phyloP scores from a whole-genome alignment of 331 rosid genomes.

The Telfairia occidentalis region DNA sequence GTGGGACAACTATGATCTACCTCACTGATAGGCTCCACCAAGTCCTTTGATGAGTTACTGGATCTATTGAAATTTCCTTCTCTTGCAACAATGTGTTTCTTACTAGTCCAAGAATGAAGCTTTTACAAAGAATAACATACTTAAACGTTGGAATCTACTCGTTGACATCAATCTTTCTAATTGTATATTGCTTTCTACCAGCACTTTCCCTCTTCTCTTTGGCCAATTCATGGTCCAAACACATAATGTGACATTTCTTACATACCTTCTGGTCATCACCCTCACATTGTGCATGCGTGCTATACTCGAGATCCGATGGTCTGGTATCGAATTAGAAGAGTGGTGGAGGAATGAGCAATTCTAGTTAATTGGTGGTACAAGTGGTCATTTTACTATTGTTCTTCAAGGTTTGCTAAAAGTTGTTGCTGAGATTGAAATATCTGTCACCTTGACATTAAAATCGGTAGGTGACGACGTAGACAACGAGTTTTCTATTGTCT shows the following conservation, averaged over 20 bases:
- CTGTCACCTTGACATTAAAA: conserved; percentile 65
- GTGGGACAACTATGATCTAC: conserved; percentile 79
- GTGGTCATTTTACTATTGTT: conserved; percentile 77
- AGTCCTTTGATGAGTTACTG: conserved; percentile 84
- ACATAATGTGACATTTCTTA: conserved; percentile 41
- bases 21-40: conserved; percentile 80
- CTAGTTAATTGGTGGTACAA: conserved; percentile 77
- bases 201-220: conserved; percentile 64
- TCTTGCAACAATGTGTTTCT: conserved; percentile 74
- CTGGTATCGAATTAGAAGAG: conserved; percentile 59
- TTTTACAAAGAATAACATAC: conserved; percentile 63
- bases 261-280: conserved; percentile 58
- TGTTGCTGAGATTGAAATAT: conserved; percentile 73
- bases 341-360: conserved; percentile 96
- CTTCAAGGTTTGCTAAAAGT: conserved; percentile 74
- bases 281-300: conserved; percentile 44
- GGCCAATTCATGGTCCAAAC: conserved; percentile 68
- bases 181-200: conserved; percentile 82
- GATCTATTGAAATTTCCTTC: conserved; percentile 85
- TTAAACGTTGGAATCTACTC: conserved; percentile 81
- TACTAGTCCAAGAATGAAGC: conserved; percentile 36
- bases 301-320: conserved; percentile 70
- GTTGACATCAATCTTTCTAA: conserved; percentile 72
- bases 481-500: conserved; percentile 51
- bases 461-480: conserved; percentile 46